phyloP scores from a whole-genome alignment of 139 green algal genomes.

The Coccomyxa sp. region DNA sequence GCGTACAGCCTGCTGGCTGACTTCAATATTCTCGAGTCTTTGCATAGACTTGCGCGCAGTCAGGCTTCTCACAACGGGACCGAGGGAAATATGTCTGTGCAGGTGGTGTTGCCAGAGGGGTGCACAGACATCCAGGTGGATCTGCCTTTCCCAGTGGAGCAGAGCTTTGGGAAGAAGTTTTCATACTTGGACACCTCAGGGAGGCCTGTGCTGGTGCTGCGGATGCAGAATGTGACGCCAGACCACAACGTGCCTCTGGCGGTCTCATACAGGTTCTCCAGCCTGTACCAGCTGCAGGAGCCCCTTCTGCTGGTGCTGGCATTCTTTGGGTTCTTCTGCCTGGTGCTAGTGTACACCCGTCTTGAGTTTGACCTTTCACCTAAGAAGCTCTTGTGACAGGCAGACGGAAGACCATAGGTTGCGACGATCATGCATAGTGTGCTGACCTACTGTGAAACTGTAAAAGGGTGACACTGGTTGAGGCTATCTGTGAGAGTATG shows the following conservation, averaged over 20 bases:
- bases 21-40: background rate
- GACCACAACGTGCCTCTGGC: slow-evolving; percentile 33
- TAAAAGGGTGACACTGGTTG: no score
- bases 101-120: slow-evolving; percentile 82
- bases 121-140: slow-evolving; percentile 35
- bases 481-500: no score
- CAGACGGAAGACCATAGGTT: no score
- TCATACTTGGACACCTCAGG: slow-evolving; percentile 84
- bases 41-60: background rate
- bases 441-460: background rate
- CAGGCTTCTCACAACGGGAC: background rate
- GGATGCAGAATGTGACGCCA: slow-evolving; percentile 53
- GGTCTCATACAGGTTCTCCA: slow-evolving; percentile 23
- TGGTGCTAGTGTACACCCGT: background rate
- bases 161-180: slow-evolving; percentile 42
- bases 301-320: background rate
- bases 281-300: slow-evolving; percentile 3
- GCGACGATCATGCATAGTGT: no score
- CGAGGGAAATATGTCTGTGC: background rate
- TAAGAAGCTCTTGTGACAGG: background rate
- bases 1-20: no score
- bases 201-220: slow-evolving; percentile 77
- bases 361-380: background rate
- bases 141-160: slow-evolving; percentile 46
- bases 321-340: background rate